Evolutionary conservation across 1,284 basidiomycete genomes (phyloP).

Genomic region (Grifola frondosa): DNA sequence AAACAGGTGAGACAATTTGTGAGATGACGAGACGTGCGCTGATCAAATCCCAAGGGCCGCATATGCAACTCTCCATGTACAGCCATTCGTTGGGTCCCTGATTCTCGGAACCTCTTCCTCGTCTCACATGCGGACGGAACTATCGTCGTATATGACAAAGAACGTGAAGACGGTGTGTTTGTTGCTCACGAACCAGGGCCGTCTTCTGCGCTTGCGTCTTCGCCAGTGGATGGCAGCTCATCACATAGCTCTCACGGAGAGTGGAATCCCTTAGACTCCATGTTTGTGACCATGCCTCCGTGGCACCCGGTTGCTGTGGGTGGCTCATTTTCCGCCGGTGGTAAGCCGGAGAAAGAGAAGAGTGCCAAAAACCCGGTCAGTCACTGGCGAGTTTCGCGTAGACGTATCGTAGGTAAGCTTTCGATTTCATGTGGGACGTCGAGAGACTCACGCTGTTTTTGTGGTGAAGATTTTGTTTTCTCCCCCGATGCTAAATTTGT

Average conservation of each 20-base stretch:
- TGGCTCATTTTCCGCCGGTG: conserved; percentile 31
- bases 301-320: conserved; percentile 69
- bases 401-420: conserved; percentile 69
- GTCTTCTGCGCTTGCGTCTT: conserved; percentile 17
- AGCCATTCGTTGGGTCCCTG: conserved; percentile 87
- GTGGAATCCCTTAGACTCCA: conserved; percentile 75
- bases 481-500: conserved; percentile 88
- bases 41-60: conserved; percentile 54
- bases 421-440: not conserved
- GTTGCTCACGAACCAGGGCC: conserved; percentile 53
- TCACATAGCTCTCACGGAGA: conserved; percentile 34
- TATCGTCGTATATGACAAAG: conserved; percentile 85
- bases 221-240: conserved; percentile 17
- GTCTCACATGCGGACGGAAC: conserved; percentile 91
- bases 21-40: conserved; percentile 9
- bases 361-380: conserved; percentile 81
- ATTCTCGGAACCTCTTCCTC: conserved; percentile 81
- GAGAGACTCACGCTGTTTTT: conserved; percentile 1
- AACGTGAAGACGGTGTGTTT: conserved; percentile 83
- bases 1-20: conserved; percentile 63
- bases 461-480: conserved; percentile 76
- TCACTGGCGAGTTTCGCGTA: conserved; percentile 76
- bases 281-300: conserved; percentile 79
- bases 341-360: conserved; percentile 62
- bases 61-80: conserved; percentile 81